A percentile compares a stretch with the other conserved stretches of the same genome.
These are phyloP conservation scores for Pisolithus microcarpus DNA, from an alignment of 768 basidiomycete species.

Conservation along the genomic window DNA sequence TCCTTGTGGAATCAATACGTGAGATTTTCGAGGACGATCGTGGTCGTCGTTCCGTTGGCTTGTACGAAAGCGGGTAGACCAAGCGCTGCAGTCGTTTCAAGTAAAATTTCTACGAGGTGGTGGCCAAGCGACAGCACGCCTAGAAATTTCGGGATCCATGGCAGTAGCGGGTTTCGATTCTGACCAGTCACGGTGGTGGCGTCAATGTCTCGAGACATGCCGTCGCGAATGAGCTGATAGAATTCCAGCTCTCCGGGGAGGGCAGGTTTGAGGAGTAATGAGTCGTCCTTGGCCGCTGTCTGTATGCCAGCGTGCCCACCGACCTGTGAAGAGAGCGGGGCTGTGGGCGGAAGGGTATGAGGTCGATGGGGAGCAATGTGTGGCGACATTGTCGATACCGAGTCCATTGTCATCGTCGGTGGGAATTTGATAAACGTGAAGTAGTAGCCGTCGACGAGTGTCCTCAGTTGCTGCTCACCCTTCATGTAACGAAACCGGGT, in stretches of 20 bases:
- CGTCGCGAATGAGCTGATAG: constrained; percentile 47
- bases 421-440: too few relatives aligned
- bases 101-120: constrained; percentile 19
- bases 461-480: too few relatives aligned
- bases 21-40: constrained; percentile 82
- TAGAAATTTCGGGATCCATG: constrained; percentile 67
- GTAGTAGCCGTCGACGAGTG: too few relatives aligned
- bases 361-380: too few relatives aligned
- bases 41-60: constrained; percentile 54
- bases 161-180: constrained; percentile 29
- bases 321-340: too few relatives aligned
- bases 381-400: too few relatives aligned
- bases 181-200: constrained; percentile 11
- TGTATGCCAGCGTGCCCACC: too few relatives aligned
- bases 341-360: too few relatives aligned
- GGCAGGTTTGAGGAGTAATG: too few relatives aligned
- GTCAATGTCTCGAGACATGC: constrained; percentile 18
- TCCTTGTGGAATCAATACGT: constrained; percentile 67
- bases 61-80: background rate
- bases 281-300: too few relatives aligned
- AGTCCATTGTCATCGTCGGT: too few relatives aligned
- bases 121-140: constrained; percentile 77
- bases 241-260: constrained; percentile 64
- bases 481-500: too few relatives aligned
- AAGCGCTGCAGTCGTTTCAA: constrained; percentile 10